Conservation (phyloP, 2,329 filamentous ascomycete genomes). For the Stachybotrys chartarum region DNA sequence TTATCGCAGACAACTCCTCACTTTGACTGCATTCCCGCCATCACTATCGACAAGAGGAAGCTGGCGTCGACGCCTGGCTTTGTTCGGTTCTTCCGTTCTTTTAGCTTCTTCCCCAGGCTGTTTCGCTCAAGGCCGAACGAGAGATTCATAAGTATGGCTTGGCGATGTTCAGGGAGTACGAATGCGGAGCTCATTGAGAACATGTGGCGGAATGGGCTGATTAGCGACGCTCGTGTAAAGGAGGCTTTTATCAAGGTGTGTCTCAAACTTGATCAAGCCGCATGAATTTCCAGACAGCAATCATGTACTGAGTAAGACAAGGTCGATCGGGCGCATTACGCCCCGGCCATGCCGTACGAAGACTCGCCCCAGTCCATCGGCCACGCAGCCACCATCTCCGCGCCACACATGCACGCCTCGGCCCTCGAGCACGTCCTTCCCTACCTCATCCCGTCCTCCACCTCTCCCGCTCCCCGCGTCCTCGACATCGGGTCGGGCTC, state of each 20-base stretch:
- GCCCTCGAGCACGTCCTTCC: slow-evolving; percentile 43
- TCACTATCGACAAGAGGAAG: background rate
- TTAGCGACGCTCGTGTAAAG: slow-evolving; percentile 64
- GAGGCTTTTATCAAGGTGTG: slow-evolving; percentile 70
- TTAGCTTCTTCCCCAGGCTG: background rate
- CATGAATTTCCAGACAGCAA: no score
- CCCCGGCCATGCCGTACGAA: slow-evolving; percentile 61
- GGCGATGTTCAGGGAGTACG: slow-evolving; percentile 70
- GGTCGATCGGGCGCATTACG: slow-evolving; percentile 86
- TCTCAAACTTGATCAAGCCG: background rate
- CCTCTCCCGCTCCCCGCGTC: slow-evolving; percentile 39
- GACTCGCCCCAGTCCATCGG: slow-evolving; percentile 51
- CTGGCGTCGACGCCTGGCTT: background rate
- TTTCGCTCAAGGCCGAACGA: slow-evolving; percentile 1
- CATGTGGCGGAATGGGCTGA: slow-evolving; percentile 63
- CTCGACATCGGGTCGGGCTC: slow-evolving; percentile 71
- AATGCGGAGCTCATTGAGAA: slow-evolving; percentile 76
- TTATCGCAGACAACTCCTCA: no score
- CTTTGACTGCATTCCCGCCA: no score
- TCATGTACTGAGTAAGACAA: slow-evolving; percentile 21
- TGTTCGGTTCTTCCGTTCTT: background rate
- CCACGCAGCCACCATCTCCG: slow-evolving; percentile 48
- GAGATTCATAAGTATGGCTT: slow-evolving; percentile 61
- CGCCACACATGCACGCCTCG: slow-evolving; percentile 54
- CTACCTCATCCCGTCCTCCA: slow-evolving; percentile 29